Base-by-base conservation (phyloP, 2,329 filamentous ascomycete genomes). In the Boeremia lycopersici region DNA sequence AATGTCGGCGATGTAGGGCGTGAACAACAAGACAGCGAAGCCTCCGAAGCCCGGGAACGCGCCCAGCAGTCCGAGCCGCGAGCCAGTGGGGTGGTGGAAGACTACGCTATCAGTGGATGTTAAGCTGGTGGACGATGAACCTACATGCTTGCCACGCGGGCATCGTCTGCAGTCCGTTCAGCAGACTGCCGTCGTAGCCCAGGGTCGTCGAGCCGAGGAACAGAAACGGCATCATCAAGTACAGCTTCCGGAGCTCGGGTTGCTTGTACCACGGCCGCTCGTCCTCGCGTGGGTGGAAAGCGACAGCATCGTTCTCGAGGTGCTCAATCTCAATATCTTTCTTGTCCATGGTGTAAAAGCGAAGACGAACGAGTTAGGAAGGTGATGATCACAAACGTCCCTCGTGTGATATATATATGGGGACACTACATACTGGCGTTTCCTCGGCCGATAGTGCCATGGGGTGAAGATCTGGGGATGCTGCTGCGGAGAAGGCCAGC, bases 1-100 rank as follows among this genome's bases (percentile, higher is more conserved):
- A 5, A 64, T 61, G 45, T 72, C 68, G 17, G 65, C 65, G 28
- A 71, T 60, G 52, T 69, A 69, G 8, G 66, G 65, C n/a, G 65
- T 71, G 53, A 71, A 71, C n/a, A 79, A 76, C 48, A 79, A 78
- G 3, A 77, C 79, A 2, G 76, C 74, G 26, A 81, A 80, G 19
- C 41, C 76, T 2, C 79, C 79, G 8, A 78, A 67, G 17, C 79
- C 79, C 0, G 78, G 79, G 29, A 74, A 76, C 19, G 77, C 77
- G 12, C 79, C 80, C 2, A 74, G 76, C 2, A 78, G 76, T n/a
- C 71, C 72, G 28, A 82, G 70, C 0, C 70, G 78, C 47, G 82
- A 83, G 3, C 76, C 79, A 0, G 36, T 26, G 7, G 19, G 36
- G 7, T 40, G 12, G 36, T 40, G 9, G 7, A 40, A 28, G 36